Percentiles rank a stretch among this genome's conserved stretches.
Conservation (phyloP, 106 monocot genomes). For the Ottelia alismoides region DNA sequence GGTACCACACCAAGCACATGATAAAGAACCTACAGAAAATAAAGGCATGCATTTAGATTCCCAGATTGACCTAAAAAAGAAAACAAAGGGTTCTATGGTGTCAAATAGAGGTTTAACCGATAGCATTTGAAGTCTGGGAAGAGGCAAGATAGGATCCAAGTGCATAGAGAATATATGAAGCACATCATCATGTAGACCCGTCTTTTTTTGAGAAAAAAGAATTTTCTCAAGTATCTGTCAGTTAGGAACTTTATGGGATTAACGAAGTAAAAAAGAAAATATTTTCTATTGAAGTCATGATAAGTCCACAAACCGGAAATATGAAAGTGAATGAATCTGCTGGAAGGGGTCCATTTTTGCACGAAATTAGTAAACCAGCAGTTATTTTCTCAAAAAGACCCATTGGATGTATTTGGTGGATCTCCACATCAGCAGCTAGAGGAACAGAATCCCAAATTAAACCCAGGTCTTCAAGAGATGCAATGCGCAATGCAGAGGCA, state of each 20-base stretch:
- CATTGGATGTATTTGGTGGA: slow-evolving; percentile 19
- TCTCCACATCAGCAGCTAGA: slow-evolving; percentile 19
- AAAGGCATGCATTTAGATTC: not conserved
- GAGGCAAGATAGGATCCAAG: slow-evolving; percentile 89
- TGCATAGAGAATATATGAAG: slow-evolving; percentile 80
- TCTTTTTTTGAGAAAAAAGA: slow-evolving; percentile 74
- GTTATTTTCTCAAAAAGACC: slow-evolving; percentile 67
- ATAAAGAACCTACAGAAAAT: slow-evolving; percentile 60
- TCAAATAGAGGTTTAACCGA: too few species aligned
- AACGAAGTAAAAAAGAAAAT: too few species aligned
- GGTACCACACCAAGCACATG: slow-evolving; percentile 83
- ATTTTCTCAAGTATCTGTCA: slow-evolving; percentile 77
- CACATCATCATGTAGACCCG: slow-evolving; percentile 76
- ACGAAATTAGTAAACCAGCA: slow-evolving; percentile 48
- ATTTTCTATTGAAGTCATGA: too few species aligned
- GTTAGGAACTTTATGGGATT: too few species aligned
- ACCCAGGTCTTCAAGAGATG: slow-evolving; percentile 30
- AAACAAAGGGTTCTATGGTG: too few species aligned
- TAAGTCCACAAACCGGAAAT: slow-evolving; percentile 64
- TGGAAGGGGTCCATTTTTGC: slow-evolving; percentile 76
- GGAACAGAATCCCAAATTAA: slow-evolving; percentile 36
- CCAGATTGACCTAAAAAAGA: too few species aligned
- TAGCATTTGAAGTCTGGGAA: slow-evolving; percentile 86
- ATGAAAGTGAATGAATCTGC: slow-evolving; percentile 94
- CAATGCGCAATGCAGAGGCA: slow-evolving; percentile 66